phyloP scores from a whole-genome alignment of 2,329 filamentous ascomycete species.

The Xylariaceae sp. region DNA sequence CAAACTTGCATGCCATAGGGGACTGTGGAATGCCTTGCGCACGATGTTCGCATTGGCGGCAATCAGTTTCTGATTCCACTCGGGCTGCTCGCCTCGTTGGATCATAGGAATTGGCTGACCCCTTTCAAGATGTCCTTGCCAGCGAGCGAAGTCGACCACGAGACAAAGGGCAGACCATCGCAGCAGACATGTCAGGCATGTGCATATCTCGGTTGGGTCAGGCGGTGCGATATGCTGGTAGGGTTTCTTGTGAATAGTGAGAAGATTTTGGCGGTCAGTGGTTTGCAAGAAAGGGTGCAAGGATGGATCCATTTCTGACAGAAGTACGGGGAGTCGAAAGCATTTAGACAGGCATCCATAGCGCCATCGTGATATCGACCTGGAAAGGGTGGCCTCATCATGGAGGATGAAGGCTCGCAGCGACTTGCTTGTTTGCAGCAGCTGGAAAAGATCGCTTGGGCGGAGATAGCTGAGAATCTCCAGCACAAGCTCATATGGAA shows the following conservation, averaged over 20 bases:
- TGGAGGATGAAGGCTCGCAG: conserved; percentile 39
- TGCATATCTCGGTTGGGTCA: conserved; percentile 46
- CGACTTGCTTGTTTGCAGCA: conserved; percentile 37
- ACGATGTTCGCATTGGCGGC: conserved; percentile 39
- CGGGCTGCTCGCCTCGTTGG: conserved; percentile 38
- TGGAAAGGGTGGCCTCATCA: conserved; percentile 39
- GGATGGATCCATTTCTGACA: conserved; percentile 28
- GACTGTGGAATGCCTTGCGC: conserved; percentile 38
- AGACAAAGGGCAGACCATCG: conserved; percentile 54
- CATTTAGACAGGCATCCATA: conserved; percentile 48
- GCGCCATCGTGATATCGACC: conserved; percentile 38
- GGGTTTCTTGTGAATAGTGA: conserved; percentile 42
- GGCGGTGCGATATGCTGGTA: conserved; percentile 48
- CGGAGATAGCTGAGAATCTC: conserved; percentile 41
- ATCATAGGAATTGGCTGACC: conserved; percentile 50
- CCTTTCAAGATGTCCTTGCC: conserved; percentile 47
- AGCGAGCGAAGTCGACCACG: conserved; percentile 52
- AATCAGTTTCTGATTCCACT: conserved; percentile 47
- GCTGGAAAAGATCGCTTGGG: conserved; percentile 46
- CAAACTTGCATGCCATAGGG: conserved; percentile 46
- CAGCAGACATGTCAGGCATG: conserved; percentile 51
- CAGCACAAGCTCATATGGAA: conserved; percentile 50
- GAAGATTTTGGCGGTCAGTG: conserved; percentile 34
- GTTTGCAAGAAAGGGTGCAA: conserved; percentile 24
- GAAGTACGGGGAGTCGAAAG: conserved; percentile 44